These are phyloP conservation scores for Skeletonema costatum DNA, from an alignment of 108 stramenopile genomes.

Conservation along the genomic window DNA sequence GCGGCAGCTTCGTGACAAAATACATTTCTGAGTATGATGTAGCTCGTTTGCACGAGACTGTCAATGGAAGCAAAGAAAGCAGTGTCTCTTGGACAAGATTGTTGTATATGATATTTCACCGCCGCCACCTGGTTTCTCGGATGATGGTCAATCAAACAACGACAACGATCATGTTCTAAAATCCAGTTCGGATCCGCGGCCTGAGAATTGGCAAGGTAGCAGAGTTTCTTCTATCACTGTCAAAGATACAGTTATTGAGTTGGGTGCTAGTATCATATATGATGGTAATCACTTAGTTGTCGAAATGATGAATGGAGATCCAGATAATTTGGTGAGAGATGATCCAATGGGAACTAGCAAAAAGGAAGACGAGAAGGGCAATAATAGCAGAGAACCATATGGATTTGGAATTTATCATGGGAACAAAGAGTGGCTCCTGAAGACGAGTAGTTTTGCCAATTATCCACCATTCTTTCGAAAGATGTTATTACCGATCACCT, in stretches of 20 bases:
- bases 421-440: conserved; percentile 23
- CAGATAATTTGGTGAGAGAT: conserved; percentile 29
- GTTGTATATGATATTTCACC: conserved; percentile 65
- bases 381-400: conserved; percentile 4
- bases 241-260: conserved; percentile 68
- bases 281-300: conserved; percentile 56
- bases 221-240: conserved; percentile 55
- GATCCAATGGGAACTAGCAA: conserved; percentile 30
- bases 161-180: not conserved
- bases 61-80: not conserved
- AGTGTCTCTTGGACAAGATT: conserved; percentile 58
- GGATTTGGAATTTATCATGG: conserved; percentile 59
- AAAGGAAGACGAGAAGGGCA: not conserved
- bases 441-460: conserved; percentile 4
- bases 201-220: conserved; percentile 56
- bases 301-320: conserved; percentile 51
- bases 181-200: conserved; percentile 35
- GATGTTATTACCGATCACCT: conserved; percentile 8
- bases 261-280: conserved; percentile 72
- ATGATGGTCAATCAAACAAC: conserved; percentile 5
- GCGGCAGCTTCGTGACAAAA: conserved; percentile 67
- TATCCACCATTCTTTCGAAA: conserved; percentile 16
- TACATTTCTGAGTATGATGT: conserved; percentile 79
- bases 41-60: no score
- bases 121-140: conserved; percentile 18